phyloP scores from a whole-genome alignment of 805 yeast species.

The Ogataea trehaloabstinens region DNA sequence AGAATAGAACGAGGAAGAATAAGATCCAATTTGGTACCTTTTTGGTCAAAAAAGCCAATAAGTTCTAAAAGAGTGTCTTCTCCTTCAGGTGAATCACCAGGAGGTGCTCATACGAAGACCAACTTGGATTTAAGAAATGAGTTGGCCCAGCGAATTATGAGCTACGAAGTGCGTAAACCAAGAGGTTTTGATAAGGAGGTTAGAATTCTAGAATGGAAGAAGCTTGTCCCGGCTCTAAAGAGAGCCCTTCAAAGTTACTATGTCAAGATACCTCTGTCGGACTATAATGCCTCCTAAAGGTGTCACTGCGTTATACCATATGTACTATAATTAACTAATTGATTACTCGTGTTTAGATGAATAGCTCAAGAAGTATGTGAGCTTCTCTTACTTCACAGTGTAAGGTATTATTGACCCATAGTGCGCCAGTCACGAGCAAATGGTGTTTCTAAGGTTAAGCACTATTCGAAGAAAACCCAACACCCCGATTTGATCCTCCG shows the following conservation, averaged over 20 bases:
- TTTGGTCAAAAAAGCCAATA: slow-evolving; percentile 62
- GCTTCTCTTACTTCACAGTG: too few species aligned
- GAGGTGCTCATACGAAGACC: slow-evolving; percentile 14
- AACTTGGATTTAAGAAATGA: slow-evolving; percentile 44
- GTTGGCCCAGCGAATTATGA: slow-evolving; percentile 64
- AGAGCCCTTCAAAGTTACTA: slow-evolving; percentile 67
- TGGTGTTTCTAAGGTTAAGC: too few species aligned
- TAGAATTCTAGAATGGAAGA: slow-evolving; percentile 59
- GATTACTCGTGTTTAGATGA: too few species aligned
- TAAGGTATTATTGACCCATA: too few species aligned
- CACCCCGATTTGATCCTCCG: too few species aligned
- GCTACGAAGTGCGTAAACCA: slow-evolving; percentile 59
- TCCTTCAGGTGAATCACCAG: slow-evolving; percentile 9
- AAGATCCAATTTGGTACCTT: slow-evolving; percentile 63
- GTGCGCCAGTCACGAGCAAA: too few species aligned
- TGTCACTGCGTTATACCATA: too few species aligned
- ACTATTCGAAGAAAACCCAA: too few species aligned
- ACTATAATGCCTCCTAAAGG: too few species aligned
- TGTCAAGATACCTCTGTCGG: slow-evolving; percentile 48
- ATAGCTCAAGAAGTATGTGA: too few species aligned
- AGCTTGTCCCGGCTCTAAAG: slow-evolving; percentile 54
- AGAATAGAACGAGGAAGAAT: slow-evolving; percentile 66
- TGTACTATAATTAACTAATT: too few species aligned
- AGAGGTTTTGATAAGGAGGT: slow-evolving; percentile 70
- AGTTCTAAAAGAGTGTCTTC: slow-evolving; percentile 37